phyloP scores from a whole-genome alignment of 352 stramenopile genomes.

The Phytophthora fragariaefolia region DNA sequence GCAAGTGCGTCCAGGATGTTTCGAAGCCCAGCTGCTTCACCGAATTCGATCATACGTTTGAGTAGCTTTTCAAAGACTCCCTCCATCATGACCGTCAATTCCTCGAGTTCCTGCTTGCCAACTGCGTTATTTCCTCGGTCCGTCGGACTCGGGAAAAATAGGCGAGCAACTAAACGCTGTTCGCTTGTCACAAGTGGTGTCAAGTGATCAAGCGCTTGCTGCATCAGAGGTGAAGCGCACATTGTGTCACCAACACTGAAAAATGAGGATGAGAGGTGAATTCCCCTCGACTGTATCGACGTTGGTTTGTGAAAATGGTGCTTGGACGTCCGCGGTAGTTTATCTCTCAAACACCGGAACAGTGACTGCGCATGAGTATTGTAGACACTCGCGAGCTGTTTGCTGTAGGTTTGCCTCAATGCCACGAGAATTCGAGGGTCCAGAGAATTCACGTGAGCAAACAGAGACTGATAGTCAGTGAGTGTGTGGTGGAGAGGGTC shows the following conservation, averaged over 20 bases:
- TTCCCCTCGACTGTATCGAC: slow-evolving; percentile 69
- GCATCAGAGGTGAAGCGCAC: slow-evolving; percentile 61
- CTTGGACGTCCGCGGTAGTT: slow-evolving; percentile 56
- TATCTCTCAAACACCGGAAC: slow-evolving; percentile 67
- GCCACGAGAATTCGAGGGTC: slow-evolving; percentile 39
- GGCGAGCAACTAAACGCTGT: slow-evolving; percentile 44
- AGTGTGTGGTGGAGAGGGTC: slow-evolving; percentile 59
- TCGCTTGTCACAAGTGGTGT: slow-evolving; percentile 63
- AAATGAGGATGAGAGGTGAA: slow-evolving; percentile 57
- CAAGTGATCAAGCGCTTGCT: slow-evolving; percentile 74
- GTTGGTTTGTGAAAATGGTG: slow-evolving; percentile 64
- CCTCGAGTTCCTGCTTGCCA: slow-evolving; percentile 47
- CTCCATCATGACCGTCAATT: slow-evolving; percentile 67
- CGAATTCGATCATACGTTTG: slow-evolving; percentile 76
- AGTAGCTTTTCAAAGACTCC: slow-evolving; percentile 75
- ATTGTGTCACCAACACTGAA: slow-evolving; percentile 62
- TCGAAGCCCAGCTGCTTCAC: slow-evolving; percentile 53
- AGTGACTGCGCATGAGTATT: slow-evolving; percentile 59
- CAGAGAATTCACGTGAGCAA: slow-evolving; percentile 50
- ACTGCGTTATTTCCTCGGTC: slow-evolving; percentile 11
- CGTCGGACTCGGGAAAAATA: slow-evolving; percentile 51
- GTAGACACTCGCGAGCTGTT: slow-evolving; percentile 60
- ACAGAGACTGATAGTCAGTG: slow-evolving; percentile 53
- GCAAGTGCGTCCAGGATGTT: slow-evolving; percentile 76
- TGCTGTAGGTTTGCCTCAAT: slow-evolving; percentile 61